phyloP scores from a whole-genome alignment of 2,329 filamentous ascomycete genomes.

The Fusarium papillatum region DNA sequence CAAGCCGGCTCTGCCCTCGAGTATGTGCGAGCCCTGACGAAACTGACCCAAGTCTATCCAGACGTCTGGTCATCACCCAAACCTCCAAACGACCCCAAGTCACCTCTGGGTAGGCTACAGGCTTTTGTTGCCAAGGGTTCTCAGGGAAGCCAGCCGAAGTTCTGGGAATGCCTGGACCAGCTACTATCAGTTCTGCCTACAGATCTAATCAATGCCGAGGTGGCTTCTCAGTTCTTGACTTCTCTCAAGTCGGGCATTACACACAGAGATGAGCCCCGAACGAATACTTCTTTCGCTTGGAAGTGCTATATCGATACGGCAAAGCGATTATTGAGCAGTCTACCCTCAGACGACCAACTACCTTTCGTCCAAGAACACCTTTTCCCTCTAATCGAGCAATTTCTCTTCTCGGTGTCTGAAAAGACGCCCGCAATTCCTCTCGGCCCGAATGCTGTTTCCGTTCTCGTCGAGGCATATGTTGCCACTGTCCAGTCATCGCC shows the following conservation, averaged over 20 bases:
- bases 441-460: slow-evolving; percentile 49
- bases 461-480: slow-evolving; percentile 63
- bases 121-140: slow-evolving; percentile 87
- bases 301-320: slow-evolving; percentile 78
- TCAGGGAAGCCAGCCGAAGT: slow-evolving; percentile 78
- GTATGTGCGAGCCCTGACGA: slow-evolving; percentile 75
- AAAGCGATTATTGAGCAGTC: slow-evolving; percentile 63
- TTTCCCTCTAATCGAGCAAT: slow-evolving; percentile 68
- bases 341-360: slow-evolving; percentile 60
- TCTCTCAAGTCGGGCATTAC: slow-evolving; percentile 80
- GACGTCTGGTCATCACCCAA: slow-evolving; percentile 78
- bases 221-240: slow-evolving; percentile 72
- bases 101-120: slow-evolving; percentile 70
- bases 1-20: slow-evolving; percentile 83
- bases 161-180: slow-evolving; percentile 78
- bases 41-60: slow-evolving; percentile 74
- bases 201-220: slow-evolving; percentile 58
- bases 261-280: slow-evolving; percentile 79
- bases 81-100: slow-evolving; percentile 60
- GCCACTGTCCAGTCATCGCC: slow-evolving; percentile 57
- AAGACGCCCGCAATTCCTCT: slow-evolving; percentile 50
- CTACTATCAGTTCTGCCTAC: slow-evolving; percentile 73
- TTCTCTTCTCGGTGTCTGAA: slow-evolving; percentile 61
- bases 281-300: slow-evolving; percentile 80
- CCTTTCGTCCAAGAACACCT: slow-evolving; percentile 63